Percentiles rank a stretch among this genome's conserved stretches.
These are phyloP conservation scores for Puccinia coronata DNA, from an alignment of 1,284 basidiomycete species.

Conservation along the genomic window DNA sequence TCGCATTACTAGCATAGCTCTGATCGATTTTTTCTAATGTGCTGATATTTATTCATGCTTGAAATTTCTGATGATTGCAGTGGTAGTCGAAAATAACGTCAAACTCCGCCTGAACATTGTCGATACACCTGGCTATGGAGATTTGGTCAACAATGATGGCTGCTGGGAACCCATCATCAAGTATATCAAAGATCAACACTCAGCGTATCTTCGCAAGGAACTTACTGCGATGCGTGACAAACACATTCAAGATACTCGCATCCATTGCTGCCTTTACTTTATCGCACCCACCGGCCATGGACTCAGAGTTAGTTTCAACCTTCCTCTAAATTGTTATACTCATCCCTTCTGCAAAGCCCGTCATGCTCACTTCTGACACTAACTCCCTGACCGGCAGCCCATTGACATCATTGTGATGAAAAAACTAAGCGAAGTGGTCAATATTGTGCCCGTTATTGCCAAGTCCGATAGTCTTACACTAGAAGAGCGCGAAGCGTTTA, in stretches of 20 bases:
- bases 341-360: slow-evolving; percentile 3
- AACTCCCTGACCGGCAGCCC: slow-evolving; percentile 21
- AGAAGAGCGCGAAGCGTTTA: slow-evolving; percentile 90
- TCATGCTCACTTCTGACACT: slow-evolving; percentile 32
- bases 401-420: slow-evolving; percentile 99
- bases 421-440: slow-evolving; percentile 96
- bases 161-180: slow-evolving; percentile 66
- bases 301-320: slow-evolving; percentile 66
- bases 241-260: slow-evolving; percentile 95
- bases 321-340: too few relatives aligned
- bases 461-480: slow-evolving; percentile 94
- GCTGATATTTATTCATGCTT: neutral
- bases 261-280: slow-evolving; percentile 98
- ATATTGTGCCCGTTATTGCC: slow-evolving; percentile 97
- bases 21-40: neutral
- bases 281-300: slow-evolving; percentile 95
- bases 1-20: neutral
- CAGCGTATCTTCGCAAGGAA: slow-evolving; percentile 97
- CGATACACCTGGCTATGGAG: slow-evolving; percentile 97
- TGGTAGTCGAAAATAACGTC: slow-evolving; percentile 94
- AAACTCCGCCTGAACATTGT: slow-evolving; percentile 94
- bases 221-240: slow-evolving; percentile 97
- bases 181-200: slow-evolving; percentile 82
- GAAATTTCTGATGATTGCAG: slow-evolving; percentile 62
- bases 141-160: slow-evolving; percentile 98